These are phyloP conservation scores for Naganishia liquefaciens DNA, from an alignment of 1,284 basidiomycete genomes.

Conservation along the genomic window DNA sequence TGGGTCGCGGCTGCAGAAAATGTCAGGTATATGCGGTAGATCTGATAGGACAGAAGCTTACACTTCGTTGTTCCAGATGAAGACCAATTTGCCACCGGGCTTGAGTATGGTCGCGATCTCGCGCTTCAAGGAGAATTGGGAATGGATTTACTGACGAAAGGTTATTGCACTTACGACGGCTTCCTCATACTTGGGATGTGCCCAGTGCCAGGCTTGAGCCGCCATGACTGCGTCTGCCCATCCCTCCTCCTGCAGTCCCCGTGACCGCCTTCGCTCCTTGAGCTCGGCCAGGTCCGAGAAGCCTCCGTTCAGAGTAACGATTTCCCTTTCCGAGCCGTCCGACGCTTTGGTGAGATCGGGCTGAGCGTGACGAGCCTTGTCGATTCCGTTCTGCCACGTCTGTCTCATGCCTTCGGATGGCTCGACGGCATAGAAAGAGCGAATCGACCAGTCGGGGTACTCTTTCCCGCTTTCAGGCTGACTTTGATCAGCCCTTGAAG, in stretches of 20 bases:
- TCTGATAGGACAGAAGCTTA: neutral
- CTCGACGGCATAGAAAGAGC: conserved; percentile 50
- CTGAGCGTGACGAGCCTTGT: conserved; percentile 26
- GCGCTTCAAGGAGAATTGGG: conserved; percentile 38
- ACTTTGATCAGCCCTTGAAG: neutral
- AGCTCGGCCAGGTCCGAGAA: conserved; percentile 50
- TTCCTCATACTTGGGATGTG: conserved; percentile 47
- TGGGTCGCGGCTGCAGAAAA: conserved; percentile 24
- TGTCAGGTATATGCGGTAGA: neutral
- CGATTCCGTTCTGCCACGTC: conserved; percentile 42
- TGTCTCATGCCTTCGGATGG: conserved; percentile 55
- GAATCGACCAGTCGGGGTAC: conserved; percentile 47
- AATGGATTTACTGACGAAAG: no score
- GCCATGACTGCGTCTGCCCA: conserved; percentile 51
- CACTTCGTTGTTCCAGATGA: conserved; percentile 53
- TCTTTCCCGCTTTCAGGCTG: neutral
- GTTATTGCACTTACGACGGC: conserved; percentile 44
- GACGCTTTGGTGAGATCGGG: conserved; percentile 6
- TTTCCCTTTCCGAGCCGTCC: conserved; percentile 18
- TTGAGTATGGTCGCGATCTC: conserved; percentile 52
- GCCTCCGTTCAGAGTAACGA: conserved; percentile 46
- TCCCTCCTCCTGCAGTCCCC: conserved; percentile 34
- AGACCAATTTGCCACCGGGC: conserved; percentile 46
- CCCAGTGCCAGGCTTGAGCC: conserved; percentile 53
- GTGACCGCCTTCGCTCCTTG: conserved; percentile 32